phyloP scores from a whole-genome alignment of 2,329 filamentous ascomycete species.

The Colletotrichum scovillei region DNA sequence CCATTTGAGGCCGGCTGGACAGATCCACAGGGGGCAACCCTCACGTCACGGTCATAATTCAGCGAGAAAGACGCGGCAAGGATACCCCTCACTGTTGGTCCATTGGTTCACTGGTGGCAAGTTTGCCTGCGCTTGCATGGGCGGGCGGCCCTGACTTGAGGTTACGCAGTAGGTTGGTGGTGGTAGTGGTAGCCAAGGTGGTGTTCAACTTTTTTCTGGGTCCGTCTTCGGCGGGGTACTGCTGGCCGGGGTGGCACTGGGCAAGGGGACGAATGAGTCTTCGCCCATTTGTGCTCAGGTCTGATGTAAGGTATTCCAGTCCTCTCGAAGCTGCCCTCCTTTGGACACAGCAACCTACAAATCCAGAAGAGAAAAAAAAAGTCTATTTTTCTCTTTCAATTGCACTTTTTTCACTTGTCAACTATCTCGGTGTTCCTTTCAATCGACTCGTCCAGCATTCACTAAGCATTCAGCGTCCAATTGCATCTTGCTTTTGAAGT shows the following conservation, averaged over 20 bases:
- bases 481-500: neutral
- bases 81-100: constrained; percentile 22
- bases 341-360: constrained; percentile 12
- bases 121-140: neutral
- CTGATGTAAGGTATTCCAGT: constrained; percentile 6
- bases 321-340: constrained; percentile 24
- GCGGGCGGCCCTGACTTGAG: no score
- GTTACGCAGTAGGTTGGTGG: no score
- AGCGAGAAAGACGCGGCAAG: constrained; percentile 21
- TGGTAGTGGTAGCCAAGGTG: neutral
- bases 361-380: constrained; percentile 6
- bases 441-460: neutral
- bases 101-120: constrained; percentile 18
- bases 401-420: neutral
- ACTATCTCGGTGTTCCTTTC: neutral
- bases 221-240: constrained; percentile 30
- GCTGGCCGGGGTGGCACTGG: constrained; percentile 15
- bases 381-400: constrained; percentile 1
- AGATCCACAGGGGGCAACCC: constrained; percentile 5
- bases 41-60: constrained; percentile 18
- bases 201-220: constrained; percentile 10
- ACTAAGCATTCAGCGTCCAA: neutral
- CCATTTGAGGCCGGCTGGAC: constrained; percentile 16
- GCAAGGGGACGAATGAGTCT: constrained; percentile 32
- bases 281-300: constrained; percentile 22